Conservation (phyloP, 352 stramenopile genomes). For the Phytophthora lateralis region DNA sequence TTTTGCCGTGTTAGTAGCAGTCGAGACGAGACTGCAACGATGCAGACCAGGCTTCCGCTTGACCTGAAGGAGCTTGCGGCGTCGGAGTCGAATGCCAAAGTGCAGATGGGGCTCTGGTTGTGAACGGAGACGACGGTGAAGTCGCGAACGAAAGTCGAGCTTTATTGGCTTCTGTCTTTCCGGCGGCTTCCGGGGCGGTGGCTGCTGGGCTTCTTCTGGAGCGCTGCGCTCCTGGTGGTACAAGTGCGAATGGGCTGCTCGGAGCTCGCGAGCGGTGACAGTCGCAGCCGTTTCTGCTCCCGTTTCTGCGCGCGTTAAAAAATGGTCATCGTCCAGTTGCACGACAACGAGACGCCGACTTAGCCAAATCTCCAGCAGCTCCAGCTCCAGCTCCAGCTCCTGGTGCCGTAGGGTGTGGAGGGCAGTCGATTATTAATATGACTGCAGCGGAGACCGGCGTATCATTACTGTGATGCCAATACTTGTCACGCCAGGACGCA, state of each 20-base stretch:
- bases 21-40: slow-evolving; percentile 19
- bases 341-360: slow-evolving; percentile 16
- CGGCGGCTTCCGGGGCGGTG: slow-evolving; percentile 24
- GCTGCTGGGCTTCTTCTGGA: slow-evolving; percentile 10
- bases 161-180: slow-evolving; percentile 25
- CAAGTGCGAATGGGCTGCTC: slow-evolving; percentile 18
- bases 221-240: slow-evolving; percentile 5
- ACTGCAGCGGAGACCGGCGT: not conserved
- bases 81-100: slow-evolving; percentile 24
- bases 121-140: slow-evolving; percentile 8
- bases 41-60: too few relatives aligned
- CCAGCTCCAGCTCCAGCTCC: not conserved
- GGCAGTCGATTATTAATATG: not conserved
- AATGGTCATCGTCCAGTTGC: slow-evolving; percentile 13
- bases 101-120: slow-evolving; percentile 31
- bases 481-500: not conserved
- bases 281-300: slow-evolving; percentile 26
- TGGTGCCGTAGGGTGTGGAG: not conserved
- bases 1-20: slow-evolving; percentile 12
- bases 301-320: not conserved
- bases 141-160: slow-evolving; percentile 30
- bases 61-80: not conserved
- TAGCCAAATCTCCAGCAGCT: slow-evolving; percentile 23
- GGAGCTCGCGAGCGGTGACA: slow-evolving; percentile 5
- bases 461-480: not conserved